These are phyloP conservation scores for Suhomyces bolitotheri DNA, from an alignment of 1,139 yeast species.

Conservation along the genomic window DNA sequence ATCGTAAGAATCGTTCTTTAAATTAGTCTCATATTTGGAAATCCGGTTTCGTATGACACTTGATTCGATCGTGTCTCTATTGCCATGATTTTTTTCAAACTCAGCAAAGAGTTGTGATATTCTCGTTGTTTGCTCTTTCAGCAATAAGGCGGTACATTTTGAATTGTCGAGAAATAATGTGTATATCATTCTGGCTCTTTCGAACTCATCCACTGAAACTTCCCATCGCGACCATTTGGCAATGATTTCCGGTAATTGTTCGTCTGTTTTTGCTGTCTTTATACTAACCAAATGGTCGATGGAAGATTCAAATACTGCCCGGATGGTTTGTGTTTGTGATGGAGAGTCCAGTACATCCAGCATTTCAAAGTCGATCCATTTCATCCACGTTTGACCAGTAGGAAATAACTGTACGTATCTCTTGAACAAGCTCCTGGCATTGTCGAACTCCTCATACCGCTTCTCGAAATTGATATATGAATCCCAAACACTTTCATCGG, in stretches of 20 bases:
- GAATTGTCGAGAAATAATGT: conserved; percentile 48
- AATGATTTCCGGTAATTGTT: conserved; percentile 29
- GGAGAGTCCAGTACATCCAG: background rate
- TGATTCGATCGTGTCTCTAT: conserved; percentile 50
- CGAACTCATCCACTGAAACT: conserved; percentile 57
- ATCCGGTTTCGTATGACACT: conserved; percentile 57
- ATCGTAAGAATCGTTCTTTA: conserved; percentile 53
- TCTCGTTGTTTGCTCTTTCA: conserved; percentile 37
- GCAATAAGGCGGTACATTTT: conserved; percentile 30
- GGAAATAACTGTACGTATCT: conserved; percentile 60
- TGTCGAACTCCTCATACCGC: conserved; percentile 59
- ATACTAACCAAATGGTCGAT: conserved; percentile 50
- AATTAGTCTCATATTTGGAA: conserved; percentile 50
- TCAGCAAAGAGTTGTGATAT: conserved; percentile 53
- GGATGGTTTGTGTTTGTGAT: conserved; percentile 37
- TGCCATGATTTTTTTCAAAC: conserved; percentile 69
- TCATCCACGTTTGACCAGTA: conserved; percentile 59
- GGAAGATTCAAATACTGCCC: conserved; percentile 69
- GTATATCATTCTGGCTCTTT: conserved; percentile 67
- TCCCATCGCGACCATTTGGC: conserved; percentile 75
- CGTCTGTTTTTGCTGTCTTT: conserved; percentile 17
- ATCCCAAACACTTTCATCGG: conserved; percentile 67
- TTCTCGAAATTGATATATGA: conserved; percentile 73
- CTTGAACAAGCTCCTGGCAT: conserved; percentile 58
- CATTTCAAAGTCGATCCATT: conserved; percentile 42